Conservation (phyloP, 2,329 filamentous ascomycete genomes). For the Ophiostoma fasciatum region DNA sequence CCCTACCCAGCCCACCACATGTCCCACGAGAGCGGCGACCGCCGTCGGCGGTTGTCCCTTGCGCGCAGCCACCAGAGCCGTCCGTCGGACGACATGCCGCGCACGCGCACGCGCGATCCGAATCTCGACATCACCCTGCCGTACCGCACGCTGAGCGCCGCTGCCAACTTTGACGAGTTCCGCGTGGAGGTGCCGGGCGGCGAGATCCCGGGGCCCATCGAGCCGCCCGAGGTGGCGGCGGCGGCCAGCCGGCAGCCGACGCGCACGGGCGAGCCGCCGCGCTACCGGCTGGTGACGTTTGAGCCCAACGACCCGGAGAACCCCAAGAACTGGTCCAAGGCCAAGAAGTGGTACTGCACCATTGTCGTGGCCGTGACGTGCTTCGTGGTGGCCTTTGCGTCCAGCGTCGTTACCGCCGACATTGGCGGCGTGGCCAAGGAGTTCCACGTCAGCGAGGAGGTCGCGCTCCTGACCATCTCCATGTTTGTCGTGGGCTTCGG, state of each 20-base stretch:
- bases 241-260: conserved; percentile 5
- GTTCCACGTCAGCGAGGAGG: conserved; percentile 57
- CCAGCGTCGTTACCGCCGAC: conserved; percentile 65
- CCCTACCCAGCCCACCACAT: too few relatives aligned
- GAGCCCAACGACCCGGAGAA: conserved; percentile 57
- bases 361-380: conserved; percentile 69
- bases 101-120: too few relatives aligned
- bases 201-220: conserved; percentile 28
- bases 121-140: conserved; percentile 33
- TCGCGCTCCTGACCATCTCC: conserved; percentile 55
- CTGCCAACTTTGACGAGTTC: conserved; percentile 42
- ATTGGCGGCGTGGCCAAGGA: conserved; percentile 46
- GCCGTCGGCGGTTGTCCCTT: too few relatives aligned
- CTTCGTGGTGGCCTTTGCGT: conserved; percentile 58
- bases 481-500: conserved; percentile 75
- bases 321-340: conserved; percentile 74
- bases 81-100: too few relatives aligned
- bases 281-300: conserved; percentile 47
- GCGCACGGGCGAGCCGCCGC: conserved; percentile 7
- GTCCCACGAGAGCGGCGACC: too few relatives aligned
- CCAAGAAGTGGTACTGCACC: conserved; percentile 69
- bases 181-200: conserved; percentile 39
- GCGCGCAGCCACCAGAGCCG: too few relatives aligned
- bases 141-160: conserved; percentile 36
- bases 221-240: conserved; percentile 31